Evolutionary conservation across 2,329 filamentous ascomycete species (phyloP).

Genomic region (Pestalotiopsis sp.): DNA sequence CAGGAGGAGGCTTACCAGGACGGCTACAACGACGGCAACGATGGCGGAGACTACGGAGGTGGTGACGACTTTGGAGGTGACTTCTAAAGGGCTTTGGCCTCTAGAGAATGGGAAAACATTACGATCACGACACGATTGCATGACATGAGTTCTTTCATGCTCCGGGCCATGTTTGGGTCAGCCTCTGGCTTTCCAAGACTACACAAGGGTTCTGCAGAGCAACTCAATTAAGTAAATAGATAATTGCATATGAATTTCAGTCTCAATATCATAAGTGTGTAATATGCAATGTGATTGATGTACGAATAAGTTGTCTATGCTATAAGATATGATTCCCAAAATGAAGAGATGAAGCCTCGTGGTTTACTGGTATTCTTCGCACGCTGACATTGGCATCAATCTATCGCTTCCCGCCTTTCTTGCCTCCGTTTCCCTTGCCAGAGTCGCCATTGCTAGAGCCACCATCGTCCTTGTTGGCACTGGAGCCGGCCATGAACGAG

Average conservation of each 20-base stretch:
- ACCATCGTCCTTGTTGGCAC: constrained; percentile 40
- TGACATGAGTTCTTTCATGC: constrained; percentile 38
- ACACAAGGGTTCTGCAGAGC: too few species aligned
- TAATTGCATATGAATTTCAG: background rate
- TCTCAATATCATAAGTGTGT: background rate
- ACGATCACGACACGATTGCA: constrained; percentile 24
- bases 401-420: constrained; percentile 45
- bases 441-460: constrained; percentile 14
- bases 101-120: background rate
- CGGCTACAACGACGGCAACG: constrained; percentile 47
- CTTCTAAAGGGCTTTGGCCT: constrained; percentile 7
- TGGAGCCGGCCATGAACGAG: constrained; percentile 61
- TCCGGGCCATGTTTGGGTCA: background rate
- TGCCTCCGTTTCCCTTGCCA: constrained; percentile 26
- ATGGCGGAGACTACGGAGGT: constrained; percentile 36
- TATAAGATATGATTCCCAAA: too few species aligned
- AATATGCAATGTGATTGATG: background rate
- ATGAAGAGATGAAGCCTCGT: too few species aligned
- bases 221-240: too few species aligned
- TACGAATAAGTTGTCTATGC: background rate
- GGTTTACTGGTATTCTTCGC: background rate
- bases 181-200: background rate
- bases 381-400: too few species aligned
- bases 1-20: constrained; percentile 61
- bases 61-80: constrained; percentile 28